Conservation (phyloP, 768 basidiomycete species). For the Gymnopilus dilepis region DNA sequence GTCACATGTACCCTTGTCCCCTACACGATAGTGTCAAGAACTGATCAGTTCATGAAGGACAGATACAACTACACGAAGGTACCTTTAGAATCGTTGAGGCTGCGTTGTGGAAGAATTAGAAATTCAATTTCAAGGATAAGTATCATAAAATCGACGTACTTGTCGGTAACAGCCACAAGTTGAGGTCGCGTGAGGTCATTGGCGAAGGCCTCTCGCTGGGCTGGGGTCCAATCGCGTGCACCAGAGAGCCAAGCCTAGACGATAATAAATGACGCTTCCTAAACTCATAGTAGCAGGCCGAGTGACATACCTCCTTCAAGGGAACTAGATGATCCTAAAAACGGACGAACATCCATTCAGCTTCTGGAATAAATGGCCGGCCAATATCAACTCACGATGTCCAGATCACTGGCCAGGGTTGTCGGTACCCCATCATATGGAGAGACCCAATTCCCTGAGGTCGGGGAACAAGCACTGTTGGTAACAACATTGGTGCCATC, state of each 20-base stretch:
- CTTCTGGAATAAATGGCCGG: no score
- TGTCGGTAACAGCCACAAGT: slow-evolving; percentile 51
- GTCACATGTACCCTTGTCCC: slow-evolving; percentile 41
- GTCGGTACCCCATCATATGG: slow-evolving; percentile 54
- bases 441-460: slow-evolving; percentile 53
- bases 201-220: slow-evolving; percentile 54
- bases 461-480: slow-evolving; percentile 41
- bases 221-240: slow-evolving; percentile 54
- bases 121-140: not conserved
- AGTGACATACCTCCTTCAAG: slow-evolving; percentile 47
- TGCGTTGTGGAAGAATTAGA: not conserved
- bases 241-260: slow-evolving; percentile 57
- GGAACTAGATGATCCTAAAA: slow-evolving; percentile 55
- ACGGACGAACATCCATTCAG: not conserved
- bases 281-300: not conserved
- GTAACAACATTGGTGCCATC: slow-evolving; percentile 50
- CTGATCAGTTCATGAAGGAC: not conserved
- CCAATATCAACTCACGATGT: slow-evolving; percentile 45
- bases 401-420: slow-evolving; percentile 47
- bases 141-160: slow-evolving; percentile 26
- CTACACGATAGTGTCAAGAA: slow-evolving; percentile 21
- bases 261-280: not conserved
- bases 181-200: slow-evolving; percentile 61
- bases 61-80: not conserved
- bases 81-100: slow-evolving; percentile 19